Evolutionary conservation across 1,284 basidiomycete species (phyloP).

Genomic region (Puccinia polysora): DNA sequence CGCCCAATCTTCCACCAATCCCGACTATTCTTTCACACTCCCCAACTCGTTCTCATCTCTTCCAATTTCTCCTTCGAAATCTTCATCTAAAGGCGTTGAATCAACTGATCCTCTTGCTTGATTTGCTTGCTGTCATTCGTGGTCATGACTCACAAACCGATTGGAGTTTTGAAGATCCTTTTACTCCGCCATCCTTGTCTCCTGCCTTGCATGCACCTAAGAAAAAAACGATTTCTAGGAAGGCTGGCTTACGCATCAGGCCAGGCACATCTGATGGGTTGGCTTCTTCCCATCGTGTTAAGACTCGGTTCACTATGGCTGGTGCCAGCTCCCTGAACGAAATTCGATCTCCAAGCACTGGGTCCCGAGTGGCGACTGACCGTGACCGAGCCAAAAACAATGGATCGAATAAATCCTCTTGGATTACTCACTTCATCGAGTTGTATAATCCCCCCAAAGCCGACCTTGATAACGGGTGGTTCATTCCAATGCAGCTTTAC

Average conservation of each 20-base stretch:
- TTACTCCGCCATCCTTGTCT: not conserved
- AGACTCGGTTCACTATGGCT: not conserved
- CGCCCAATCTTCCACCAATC: not conserved
- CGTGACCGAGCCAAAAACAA: not conserved
- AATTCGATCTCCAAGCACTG: not conserved
- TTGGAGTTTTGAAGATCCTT: not conserved
- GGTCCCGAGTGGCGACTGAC: not conserved
- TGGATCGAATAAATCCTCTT: not conserved
- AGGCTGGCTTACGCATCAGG: not conserved
- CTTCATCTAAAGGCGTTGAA: not conserved
- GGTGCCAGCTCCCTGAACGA: not conserved
- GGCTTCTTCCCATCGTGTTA: not conserved
- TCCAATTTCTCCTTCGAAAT: not conserved
- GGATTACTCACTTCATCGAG: not conserved
- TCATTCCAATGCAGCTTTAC: not conserved
- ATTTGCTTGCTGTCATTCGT: not conserved
- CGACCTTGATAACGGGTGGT: not conserved
- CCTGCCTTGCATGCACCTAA: too few relatives aligned
- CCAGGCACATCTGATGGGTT: not conserved
- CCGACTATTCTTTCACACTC: not conserved
- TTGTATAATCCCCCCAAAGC: not conserved
- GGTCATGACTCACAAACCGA: not conserved
- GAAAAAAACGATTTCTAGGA: not conserved
- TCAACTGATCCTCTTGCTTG: not conserved
- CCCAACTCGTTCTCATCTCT: not conserved